Evolutionary conservation across 352 stramenopile genomes (phyloP).

Genomic region (Phytophthora syringae): DNA sequence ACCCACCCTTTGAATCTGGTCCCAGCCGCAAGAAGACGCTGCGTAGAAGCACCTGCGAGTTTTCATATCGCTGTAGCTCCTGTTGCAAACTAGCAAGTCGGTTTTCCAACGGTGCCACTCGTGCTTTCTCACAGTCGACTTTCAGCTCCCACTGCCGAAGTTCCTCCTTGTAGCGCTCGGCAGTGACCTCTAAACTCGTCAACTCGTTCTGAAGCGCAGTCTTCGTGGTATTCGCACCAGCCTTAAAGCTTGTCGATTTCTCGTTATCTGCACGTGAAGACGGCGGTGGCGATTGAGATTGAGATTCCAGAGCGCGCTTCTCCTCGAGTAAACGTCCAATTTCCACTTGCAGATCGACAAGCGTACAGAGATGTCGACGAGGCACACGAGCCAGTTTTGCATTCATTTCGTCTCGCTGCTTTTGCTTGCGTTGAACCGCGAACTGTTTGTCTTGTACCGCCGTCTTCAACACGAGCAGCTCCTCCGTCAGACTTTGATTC

Average conservation of each 20-base stretch:
- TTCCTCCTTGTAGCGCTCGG: slow-evolving; percentile 46
- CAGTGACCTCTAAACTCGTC: slow-evolving; percentile 37
- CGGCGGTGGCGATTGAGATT: slow-evolving; percentile 24
- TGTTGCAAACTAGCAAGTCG: slow-evolving; percentile 38
- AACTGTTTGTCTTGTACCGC: slow-evolving; percentile 33
- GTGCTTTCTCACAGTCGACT: slow-evolving; percentile 57
- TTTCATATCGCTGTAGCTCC: slow-evolving; percentile 29
- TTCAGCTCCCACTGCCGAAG: slow-evolving; percentile 46
- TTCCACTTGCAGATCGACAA: slow-evolving; percentile 62
- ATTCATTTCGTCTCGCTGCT: slow-evolving; percentile 43
- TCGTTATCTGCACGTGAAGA: background rate
- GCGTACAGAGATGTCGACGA: slow-evolving; percentile 49
- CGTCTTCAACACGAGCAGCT: slow-evolving; percentile 43
- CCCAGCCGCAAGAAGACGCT: slow-evolving; percentile 38
- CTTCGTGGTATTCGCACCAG: slow-evolving; percentile 11
- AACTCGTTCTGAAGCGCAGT: slow-evolving; percentile 54
- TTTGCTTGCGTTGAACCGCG: slow-evolving; percentile 22
- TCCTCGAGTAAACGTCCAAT: slow-evolving; percentile 52
- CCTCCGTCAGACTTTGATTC: slow-evolving; percentile 44
- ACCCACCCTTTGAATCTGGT: slow-evolving; percentile 18
- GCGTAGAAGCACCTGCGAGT: slow-evolving; percentile 34
- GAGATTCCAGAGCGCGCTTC: slow-evolving; percentile 54
- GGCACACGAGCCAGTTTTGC: slow-evolving; percentile 42
- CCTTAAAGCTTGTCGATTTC: background rate
- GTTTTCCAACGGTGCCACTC: slow-evolving; percentile 42